These are phyloP conservation scores for Lobulomyces angularis DNA, from an alignment of 192 early-diverging fungal genomes.

Conservation along the genomic window DNA sequence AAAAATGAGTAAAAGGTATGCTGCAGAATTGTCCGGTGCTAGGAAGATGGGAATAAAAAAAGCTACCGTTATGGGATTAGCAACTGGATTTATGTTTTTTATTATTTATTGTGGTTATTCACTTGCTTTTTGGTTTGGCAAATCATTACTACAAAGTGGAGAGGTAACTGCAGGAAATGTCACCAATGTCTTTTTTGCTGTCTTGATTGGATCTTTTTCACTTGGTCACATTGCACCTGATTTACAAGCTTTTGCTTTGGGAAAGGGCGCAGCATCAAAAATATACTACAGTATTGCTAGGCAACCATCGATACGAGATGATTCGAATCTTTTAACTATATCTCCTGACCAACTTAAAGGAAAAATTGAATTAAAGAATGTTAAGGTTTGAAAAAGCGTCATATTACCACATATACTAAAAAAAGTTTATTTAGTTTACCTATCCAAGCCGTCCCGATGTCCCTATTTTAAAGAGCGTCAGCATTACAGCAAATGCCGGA, in stretches of 20 bases:
- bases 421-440: no score
- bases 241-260: conserved; percentile 59
- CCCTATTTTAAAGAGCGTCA: conserved; percentile 57
- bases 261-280: conserved; percentile 66
- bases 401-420: no score
- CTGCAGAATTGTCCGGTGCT: conserved; percentile 11
- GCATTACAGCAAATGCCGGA: conserved; percentile 59
- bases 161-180: conserved; percentile 35
- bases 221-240: conserved; percentile 61
- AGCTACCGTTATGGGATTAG: conserved; percentile 25
- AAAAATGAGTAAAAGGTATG: conserved; percentile 13
- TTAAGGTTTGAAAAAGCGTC: conserved; percentile 57
- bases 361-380: conserved; percentile 53
- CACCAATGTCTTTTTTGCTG: conserved; percentile 75
- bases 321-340: no score
- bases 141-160: conserved; percentile 27
- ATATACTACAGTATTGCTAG: conserved; percentile 76
- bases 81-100: conserved; percentile 14
- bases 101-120: conserved; percentile 17
- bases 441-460: conserved; percentile 79
- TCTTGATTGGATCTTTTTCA: conserved; percentile 72
- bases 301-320: conserved; percentile 66
- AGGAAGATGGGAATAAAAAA: conserved; percentile 28
- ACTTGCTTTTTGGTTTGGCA: conserved; percentile 42
- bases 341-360: conserved; percentile 38